Conservation (phyloP, 495 filamentous ascomycete species). For the Hypoxylon rickii region DNA sequence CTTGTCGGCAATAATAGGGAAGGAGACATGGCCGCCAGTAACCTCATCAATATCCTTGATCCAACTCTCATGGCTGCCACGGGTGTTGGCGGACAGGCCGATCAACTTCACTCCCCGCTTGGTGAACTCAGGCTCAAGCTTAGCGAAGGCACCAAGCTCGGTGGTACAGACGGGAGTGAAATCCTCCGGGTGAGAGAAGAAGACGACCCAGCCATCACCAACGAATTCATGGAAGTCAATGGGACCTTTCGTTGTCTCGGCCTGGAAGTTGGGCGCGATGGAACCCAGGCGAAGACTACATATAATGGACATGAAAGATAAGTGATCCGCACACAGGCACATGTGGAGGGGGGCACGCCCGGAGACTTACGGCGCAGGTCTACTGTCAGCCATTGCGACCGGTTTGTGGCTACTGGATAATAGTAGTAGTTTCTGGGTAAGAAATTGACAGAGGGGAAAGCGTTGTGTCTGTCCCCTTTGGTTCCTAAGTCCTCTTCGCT, state of each 20-base stretch:
- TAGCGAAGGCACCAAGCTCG: conserved; percentile 96
- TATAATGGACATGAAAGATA: not conserved
- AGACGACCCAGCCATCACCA: conserved; percentile 89
- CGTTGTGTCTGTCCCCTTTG: no score
- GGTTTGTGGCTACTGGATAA: no score
- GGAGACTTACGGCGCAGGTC: conserved; percentile 35
- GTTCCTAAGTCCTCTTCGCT: no score
- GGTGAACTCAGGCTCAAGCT: conserved; percentile 94
- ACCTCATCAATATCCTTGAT: conserved; percentile 98
- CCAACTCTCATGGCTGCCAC: conserved; percentile 71
- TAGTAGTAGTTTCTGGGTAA: no score
- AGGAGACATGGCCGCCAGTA: conserved; percentile 74
- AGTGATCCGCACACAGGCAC: no score
- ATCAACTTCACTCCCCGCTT: conserved; percentile 95
- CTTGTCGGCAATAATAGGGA: conserved; percentile 98
- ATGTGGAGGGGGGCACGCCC: not conserved
- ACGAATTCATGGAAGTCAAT: conserved; percentile 99
- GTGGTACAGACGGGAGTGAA: conserved; percentile 97
- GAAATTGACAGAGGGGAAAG: not conserved
- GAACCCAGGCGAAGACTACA: conserved; percentile 82
- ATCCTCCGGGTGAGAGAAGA: conserved; percentile 97
- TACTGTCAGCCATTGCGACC: conserved; percentile 33
- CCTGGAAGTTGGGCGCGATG: conserved; percentile 90
- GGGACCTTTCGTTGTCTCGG: conserved; percentile 85
- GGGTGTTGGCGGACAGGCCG: conserved; percentile 84